A percentile compares a stretch with the other conserved stretches of the same genome.
These are phyloP conservation scores for Trichoderma koningii DNA, from an alignment of 2,329 filamentous ascomycete genomes.

Conservation along the genomic window DNA sequence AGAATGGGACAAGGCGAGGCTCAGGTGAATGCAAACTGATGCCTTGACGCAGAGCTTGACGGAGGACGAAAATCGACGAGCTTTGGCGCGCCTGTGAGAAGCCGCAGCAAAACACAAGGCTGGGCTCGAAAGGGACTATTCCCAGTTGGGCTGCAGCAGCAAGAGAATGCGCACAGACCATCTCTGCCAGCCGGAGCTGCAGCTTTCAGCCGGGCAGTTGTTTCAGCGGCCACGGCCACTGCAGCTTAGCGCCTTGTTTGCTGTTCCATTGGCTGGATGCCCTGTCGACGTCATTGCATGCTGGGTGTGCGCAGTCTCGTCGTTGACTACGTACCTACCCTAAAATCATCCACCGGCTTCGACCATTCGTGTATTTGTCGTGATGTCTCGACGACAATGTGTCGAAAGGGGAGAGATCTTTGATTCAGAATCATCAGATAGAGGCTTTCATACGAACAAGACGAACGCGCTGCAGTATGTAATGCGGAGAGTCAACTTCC, in stretches of 20 bases:
- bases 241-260: neutral
- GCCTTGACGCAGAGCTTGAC: constrained; percentile 18
- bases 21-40: constrained; percentile 8
- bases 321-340: too few relatives aligned
- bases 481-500: too few relatives aligned
- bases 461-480: too few relatives aligned
- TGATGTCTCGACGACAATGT: too few relatives aligned
- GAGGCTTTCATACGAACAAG: too few relatives aligned
- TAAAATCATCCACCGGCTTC: too few relatives aligned
- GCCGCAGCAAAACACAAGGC: constrained; percentile 15
- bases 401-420: too few relatives aligned
- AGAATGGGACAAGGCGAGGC: neutral
- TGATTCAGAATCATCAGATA: too few relatives aligned
- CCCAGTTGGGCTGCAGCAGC: constrained; percentile 21
- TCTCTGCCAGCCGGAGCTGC: constrained; percentile 14
- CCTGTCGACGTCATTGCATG: neutral
- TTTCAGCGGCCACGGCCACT: constrained; percentile 7
- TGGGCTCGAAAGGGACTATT: constrained; percentile 10
- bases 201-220: neutral
- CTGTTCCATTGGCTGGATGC: neutral
- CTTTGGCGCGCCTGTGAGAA: constrained; percentile 20
- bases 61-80: constrained; percentile 10
- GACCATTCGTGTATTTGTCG: too few relatives aligned
- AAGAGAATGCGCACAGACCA: constrained; percentile 16
- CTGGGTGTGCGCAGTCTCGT: too few relatives aligned